Percentiles rank a stretch among this genome's conserved stretches.
Conservation (phyloP, 2,329 filamentous ascomycete genomes). For the Alternaria arborescens region DNA sequence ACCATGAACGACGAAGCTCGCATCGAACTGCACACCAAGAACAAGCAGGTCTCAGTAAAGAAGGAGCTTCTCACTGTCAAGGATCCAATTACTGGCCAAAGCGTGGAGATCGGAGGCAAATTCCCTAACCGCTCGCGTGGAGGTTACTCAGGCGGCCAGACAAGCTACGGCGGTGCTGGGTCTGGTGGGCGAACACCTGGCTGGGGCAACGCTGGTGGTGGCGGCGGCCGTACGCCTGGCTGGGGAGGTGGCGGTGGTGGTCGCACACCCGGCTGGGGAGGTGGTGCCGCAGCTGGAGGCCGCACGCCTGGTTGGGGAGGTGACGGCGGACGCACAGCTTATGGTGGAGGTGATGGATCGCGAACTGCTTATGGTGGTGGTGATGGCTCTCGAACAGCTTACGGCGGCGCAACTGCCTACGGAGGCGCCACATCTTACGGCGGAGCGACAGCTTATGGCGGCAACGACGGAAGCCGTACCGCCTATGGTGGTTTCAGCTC, state of each 20-base stretch:
- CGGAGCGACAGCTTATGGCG: constrained; percentile 53
- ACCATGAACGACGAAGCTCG: constrained; percentile 85
- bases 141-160: constrained; percentile 47
- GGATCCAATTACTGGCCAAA: constrained; percentile 78
- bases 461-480: constrained; percentile 51
- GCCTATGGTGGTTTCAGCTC: constrained; percentile 61
- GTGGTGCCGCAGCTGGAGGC: constrained; percentile 47
- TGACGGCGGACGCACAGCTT: constrained; percentile 59
- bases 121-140: constrained; percentile 50
- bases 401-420: constrained; percentile 73
- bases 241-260: constrained; percentile 55
- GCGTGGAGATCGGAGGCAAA: constrained; percentile 68
- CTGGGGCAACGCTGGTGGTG: constrained; percentile 40
- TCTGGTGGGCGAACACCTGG: constrained; percentile 47
- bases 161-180: constrained; percentile 51
- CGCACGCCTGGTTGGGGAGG: constrained; percentile 49
- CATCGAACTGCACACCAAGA: constrained; percentile 93
- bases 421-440: constrained; percentile 76
- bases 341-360: constrained; percentile 51
- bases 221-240: constrained; percentile 63
- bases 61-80: constrained; percentile 86
- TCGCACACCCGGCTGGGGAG: constrained; percentile 59
- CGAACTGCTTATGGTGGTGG: constrained; percentile 51
- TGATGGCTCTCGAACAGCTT: constrained; percentile 54
- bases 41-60: constrained; percentile 84